These are phyloP conservation scores for Paramecium bursaria DNA, from an alignment of 73 alveolate genomes.

Conservation along the genomic window DNA sequence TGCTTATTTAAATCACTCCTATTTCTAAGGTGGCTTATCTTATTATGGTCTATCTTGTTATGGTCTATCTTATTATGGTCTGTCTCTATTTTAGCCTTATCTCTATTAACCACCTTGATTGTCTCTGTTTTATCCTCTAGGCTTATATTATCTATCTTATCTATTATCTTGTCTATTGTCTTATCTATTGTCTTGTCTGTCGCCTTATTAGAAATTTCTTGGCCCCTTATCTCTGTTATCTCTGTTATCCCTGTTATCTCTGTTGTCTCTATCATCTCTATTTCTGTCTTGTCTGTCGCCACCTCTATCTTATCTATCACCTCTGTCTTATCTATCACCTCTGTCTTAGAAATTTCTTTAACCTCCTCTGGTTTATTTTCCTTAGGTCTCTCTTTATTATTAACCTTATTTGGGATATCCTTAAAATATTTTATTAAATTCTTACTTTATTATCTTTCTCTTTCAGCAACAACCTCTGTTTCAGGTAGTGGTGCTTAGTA, in stretches of 20 bases:
- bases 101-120: too few relatives aligned
- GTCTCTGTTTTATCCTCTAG: too few relatives aligned
- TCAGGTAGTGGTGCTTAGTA: constrained; percentile 45
- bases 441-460: constrained; percentile 28
- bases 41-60: too few relatives aligned
- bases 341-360: not conserved
- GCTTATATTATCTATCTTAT: too few relatives aligned
- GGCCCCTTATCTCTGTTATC: not conserved
- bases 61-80: too few relatives aligned
- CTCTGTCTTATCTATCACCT: constrained; percentile 14
- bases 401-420: constrained; percentile 39
- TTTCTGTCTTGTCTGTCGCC: not conserved
- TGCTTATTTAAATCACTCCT: too few relatives aligned
- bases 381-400: constrained; percentile 53
- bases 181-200: too few relatives aligned
- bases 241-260: constrained; percentile 30
- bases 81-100: too few relatives aligned
- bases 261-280: constrained; percentile 13
- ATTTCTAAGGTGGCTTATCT: too few relatives aligned
- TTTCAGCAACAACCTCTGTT: constrained; percentile 51
- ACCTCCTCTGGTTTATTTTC: constrained; percentile 27
- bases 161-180: too few relatives aligned
- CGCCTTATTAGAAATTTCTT: too few relatives aligned
- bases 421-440: not conserved
- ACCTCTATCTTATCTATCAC: not conserved